Evolutionary conservation across 2,329 filamentous ascomycete genomes (phyloP), one percentile per base, ranked within the genome.

Genomic region (Aphanoascus verrucosus): DNA sequence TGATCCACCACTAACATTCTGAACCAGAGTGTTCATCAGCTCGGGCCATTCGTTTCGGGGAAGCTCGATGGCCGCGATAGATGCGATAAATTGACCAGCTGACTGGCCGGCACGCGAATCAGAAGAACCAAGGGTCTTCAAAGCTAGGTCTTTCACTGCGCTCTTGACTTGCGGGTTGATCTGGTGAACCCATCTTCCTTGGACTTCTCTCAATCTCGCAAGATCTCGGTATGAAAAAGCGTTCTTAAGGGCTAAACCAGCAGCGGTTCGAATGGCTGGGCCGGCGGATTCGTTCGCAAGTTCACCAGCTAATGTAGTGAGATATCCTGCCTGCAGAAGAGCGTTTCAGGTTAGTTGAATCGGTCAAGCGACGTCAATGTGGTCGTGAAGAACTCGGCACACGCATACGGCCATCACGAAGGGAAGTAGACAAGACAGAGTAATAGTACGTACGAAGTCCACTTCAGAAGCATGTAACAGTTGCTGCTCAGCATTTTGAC

Each of bases 191-290:
- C 93, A 98, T 84, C 94, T 89, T 67, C 83, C 80, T 75, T 97
- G 93, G 55, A 97, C 82, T 69, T 94, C 86, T 67, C 87, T 85
- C 73, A 95, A 83, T 67, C 89, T 85, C 65, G 82, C 76, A 66
- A 84, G 84, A 72, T 98, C 93, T 77, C 93, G 86, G 66, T 90
- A 87, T 67, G 88, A 88, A 76, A 98, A 97, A 65, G 93, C 86
- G 79, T 98, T 98, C 77, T 98, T 98, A 67, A 98, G 78, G 63
- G 93, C 91, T 64, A 98, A 82, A 82, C 90, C 93, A 64, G 93
- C 93, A 62, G 93, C 91, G 63, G 88, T 86, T 78, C 93, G 86
- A 68, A 96, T 93, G 67, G 88, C 81, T 60, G 86, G 80, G 67
- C 86, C 79, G 61, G 86, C 84, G 62, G 81, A 79, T 67, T 97